Conservation (phyloP, 345 rosid genomes). For the Eucalyptus grandis region DNA sequence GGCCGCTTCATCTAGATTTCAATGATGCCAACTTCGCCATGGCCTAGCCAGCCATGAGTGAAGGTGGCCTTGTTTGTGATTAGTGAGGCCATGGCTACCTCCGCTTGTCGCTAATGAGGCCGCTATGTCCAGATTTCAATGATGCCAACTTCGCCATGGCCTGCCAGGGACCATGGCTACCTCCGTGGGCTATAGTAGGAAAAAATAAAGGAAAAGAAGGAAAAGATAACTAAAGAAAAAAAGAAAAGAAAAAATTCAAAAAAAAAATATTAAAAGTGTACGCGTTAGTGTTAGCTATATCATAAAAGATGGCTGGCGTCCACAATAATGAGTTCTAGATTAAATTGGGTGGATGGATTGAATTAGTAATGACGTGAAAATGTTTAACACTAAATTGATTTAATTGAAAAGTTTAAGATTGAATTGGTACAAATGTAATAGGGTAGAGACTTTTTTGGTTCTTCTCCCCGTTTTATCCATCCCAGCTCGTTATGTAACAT, state of each 20-base stretch:
- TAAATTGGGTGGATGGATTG: neutral
- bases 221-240: neutral
- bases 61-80: neutral
- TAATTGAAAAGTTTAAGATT: too few species aligned
- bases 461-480: neutral
- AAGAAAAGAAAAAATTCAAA: too few species aligned
- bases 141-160: too few species aligned
- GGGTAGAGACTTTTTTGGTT: fast-evolving
- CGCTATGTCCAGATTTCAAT: too few species aligned
- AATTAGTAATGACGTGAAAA: neutral
- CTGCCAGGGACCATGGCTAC: fast-evolving
- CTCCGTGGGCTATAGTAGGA: neutral
- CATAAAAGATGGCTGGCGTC: neutral
- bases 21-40: neutral
- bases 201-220: neutral
- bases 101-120: fast-evolving
- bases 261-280: too few species aligned
- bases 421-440: fast-evolving
- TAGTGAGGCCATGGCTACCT: neutral
- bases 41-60: neutral
- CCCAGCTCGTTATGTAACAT: neutral
- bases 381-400: too few species aligned
- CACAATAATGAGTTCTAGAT: fast-evolving
- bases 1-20: fast-evolving
- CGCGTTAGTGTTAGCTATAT: fast-evolving